Conservation (phyloP, 2,329 filamentous ascomycete species). For the Phoma sp. region DNA sequence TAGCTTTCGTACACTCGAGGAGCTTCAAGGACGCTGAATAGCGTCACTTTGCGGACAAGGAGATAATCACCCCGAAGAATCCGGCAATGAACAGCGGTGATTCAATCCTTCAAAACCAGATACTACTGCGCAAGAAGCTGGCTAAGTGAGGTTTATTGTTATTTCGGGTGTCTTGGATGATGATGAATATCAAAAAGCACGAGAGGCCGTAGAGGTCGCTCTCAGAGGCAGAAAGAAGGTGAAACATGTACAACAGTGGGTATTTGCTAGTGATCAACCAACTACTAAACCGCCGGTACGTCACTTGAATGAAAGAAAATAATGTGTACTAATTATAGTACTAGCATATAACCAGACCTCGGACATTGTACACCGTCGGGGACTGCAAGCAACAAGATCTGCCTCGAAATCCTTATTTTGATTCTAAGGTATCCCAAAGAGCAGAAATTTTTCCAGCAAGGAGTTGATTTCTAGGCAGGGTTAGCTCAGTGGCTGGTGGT, state of each 20-base stretch:
- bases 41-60: too few relatives aligned
- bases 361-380: not conserved
- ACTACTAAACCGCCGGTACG: not conserved
- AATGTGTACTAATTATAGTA: not conserved
- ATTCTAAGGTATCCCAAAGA: not conserved
- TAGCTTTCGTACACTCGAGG: too few relatives aligned
- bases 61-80: too few relatives aligned
- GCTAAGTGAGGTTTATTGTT: too few relatives aligned
- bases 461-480: conserved; percentile 2
- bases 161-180: too few relatives aligned
- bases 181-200: conserved; percentile 19
- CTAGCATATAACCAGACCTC: not conserved
- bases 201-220: not conserved
- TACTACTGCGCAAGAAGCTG: too few relatives aligned
- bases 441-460: conserved; percentile 3
- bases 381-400: not conserved
- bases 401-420: not conserved
- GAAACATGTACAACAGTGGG: not conserved
- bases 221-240: not conserved
- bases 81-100: too few relatives aligned
- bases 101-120: too few relatives aligned
- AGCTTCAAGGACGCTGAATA: too few relatives aligned
- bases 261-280: not conserved
- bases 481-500: not conserved
- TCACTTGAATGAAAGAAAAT: not conserved